Percentiles rank a stretch among this genome's conserved stretches.
phyloP scores from a whole-genome alignment of 257 asterid genomes.

The Leonotis leonurus region DNA sequence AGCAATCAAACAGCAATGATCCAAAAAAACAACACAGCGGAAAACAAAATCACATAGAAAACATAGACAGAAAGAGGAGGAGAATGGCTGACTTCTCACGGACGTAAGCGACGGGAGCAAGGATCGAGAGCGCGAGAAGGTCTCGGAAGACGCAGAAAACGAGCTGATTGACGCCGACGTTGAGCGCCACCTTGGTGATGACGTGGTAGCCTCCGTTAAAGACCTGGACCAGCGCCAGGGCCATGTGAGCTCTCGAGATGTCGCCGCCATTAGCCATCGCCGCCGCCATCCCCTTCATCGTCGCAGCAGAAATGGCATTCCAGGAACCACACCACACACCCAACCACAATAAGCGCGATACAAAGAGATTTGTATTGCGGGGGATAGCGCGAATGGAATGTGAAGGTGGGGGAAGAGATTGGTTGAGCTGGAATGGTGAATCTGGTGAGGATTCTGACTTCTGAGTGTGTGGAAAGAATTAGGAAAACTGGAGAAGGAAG shows the following conservation, averaged over 20 bases:
- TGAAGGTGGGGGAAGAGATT: constrained; percentile 10
- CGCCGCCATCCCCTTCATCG: constrained; percentile 39
- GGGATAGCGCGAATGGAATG: constrained; percentile 18
- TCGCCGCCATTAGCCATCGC: constrained; percentile 45
- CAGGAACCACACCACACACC: neutral
- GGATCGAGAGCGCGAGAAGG: constrained; percentile 77
- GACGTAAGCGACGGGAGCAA: constrained; percentile 81
- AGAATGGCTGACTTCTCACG: constrained; percentile 65
- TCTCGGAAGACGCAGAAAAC: constrained; percentile 83
- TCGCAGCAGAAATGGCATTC: constrained; percentile 17
- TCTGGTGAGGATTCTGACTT: constrained; percentile 3
- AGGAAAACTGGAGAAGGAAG: neutral
- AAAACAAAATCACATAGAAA: neutral
- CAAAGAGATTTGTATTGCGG: constrained; percentile 4
- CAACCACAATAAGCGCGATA: neutral
- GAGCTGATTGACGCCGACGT: constrained; percentile 84
- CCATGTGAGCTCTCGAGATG: constrained; percentile 65
- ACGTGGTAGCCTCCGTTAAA: constrained; percentile 80
- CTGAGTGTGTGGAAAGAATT: neutral
- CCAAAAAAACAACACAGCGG: neutral
- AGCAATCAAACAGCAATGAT: constrained; percentile 16
- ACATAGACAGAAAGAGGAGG: neutral
- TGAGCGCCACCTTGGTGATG: constrained; percentile 87
- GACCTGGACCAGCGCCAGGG: constrained; percentile 81
- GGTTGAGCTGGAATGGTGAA: too few species aligned